Base-by-base conservation (phyloP, 148 eudicot species). In the Polygonum maritimum region DNA sequence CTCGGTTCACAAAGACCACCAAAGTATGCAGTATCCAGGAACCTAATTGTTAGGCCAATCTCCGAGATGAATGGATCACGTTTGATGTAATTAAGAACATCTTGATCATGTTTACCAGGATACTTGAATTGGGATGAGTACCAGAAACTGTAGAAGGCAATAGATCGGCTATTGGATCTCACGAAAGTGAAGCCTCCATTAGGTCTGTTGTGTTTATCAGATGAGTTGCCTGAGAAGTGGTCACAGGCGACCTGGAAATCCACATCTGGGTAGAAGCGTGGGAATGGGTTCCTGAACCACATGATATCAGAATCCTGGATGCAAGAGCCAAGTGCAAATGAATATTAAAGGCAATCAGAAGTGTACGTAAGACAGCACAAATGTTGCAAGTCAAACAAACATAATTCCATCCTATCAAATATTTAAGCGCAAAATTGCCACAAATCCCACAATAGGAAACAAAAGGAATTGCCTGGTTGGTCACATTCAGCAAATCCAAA, bases 1-100 rank as follows among this genome's bases (percentile, higher is more conserved):
- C 85, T 85, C 18, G 82, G 82, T 44, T 78, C 22, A 49, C 88
- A 85, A 71, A 80, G 80, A 45, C 88, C 88, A 62, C 88, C 82
- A 71, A 82, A 82, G 76, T 76, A 76, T 26, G 82, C 72, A 0
- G 88, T 83, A 36, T 79, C 80, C 41, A 85, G 54, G 48, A 82
- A 85, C 69, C 78, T 80, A 7, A 82, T 48, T 31, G 58, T 74
- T 1, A 85, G 45, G 7, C 85, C 88, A 15, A 85, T 35, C 44
- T 67, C 48, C 0, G 13, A 76, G 7, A 78, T 55, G 33, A 49
- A 73, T 0, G 77, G 69, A 48, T 77, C 76, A 36, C 26, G 21
- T 35, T 83, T 81, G 19, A 83, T 79, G 13, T 15, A 60, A 49
- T 83, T 76, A 15, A 83, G 78, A 4, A 81, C 86, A 57, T 76